Evolutionary conservation across 2,329 filamentous ascomycete species (phyloP), one percentile per base, ranked within the genome.

Genomic region (Microsporum ferrugineum): DNA sequence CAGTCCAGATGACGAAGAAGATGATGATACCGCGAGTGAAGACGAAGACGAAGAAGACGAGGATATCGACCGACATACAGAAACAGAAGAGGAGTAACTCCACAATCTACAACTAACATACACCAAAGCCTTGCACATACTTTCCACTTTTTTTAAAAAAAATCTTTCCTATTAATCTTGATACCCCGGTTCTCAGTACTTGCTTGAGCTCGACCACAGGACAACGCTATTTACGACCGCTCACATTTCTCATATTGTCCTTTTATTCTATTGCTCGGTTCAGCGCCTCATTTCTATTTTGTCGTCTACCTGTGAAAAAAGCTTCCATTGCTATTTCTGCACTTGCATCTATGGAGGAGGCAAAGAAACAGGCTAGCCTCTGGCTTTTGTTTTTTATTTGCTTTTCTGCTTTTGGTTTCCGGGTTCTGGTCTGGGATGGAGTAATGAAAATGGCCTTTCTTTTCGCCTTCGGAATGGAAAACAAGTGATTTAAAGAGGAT

Each of bases 1-100:
- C 4, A 79, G 80, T 5, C 80, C 79, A 12, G 77, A 82, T 56
- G 80, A 80, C 39, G 74, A 75, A 8, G 73, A 73, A 5, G 71
- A 77, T 1, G 75, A 79, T n/a, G 82, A 84, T n/a, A 72, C 70
- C 2, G 72, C 74, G 61, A 72, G 57, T 57, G 27, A 62, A 17
- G 53, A 58, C 31, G 59, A 71, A 58, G 73, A 69, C 23, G 69
- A 62, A 5, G 72, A 73, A 12, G 62, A 61, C 2, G 64, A 63
- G 41, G 65, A 67, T 33, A 68, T 70, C 41, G 71, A 72, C 61
- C 73, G 73, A n/a, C 68, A 66, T 7, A 74, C 73, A 14, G 75
- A 75, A 27, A 77, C 76, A 0, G 74, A 69, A 41, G 59, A 63
- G 29, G 61, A 63, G 56, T 58, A 45, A 43, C 10, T 14, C 8